These are phyloP conservation scores for Phytophthora tentaculata DNA, from an alignment of 352 stramenopile genomes.

Conservation along the genomic window DNA sequence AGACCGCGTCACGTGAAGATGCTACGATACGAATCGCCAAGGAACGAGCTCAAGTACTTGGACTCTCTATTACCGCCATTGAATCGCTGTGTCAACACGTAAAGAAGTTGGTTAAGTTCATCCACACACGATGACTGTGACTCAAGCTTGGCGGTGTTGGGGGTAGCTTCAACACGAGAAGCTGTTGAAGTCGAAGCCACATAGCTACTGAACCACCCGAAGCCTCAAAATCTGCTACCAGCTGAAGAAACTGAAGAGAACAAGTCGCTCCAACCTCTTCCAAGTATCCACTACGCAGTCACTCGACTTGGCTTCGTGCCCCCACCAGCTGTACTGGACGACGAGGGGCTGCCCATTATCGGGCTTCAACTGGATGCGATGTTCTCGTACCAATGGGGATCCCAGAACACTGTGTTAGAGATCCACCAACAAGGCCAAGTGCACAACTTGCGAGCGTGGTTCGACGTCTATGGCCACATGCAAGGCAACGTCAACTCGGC, in stretches of 20 bases:
- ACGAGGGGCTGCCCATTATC: conserved; percentile 40
- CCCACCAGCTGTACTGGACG: conserved; percentile 47
- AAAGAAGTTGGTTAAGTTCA: conserved; percentile 17
- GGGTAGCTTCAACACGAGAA: conserved; percentile 28
- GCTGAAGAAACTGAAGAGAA: conserved; percentile 23
- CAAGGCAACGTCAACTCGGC: conserved; percentile 70
- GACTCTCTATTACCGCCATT: conserved; percentile 7
- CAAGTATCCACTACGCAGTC: conserved; percentile 44
- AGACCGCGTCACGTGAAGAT: conserved; percentile 21
- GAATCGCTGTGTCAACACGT: conserved; percentile 18
- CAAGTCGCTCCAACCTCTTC: conserved; percentile 23
- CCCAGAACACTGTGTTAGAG: conserved; percentile 44
- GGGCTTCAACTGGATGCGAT: conserved; percentile 55
- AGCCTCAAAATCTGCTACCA: conserved; percentile 31
- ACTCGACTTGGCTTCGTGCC: conserved; percentile 37
- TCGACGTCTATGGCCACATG: conserved; percentile 71
- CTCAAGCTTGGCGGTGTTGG: too few relatives aligned
- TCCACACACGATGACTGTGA: too few relatives aligned
- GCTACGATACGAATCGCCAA: conserved; percentile 26
- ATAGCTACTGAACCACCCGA: background rate
- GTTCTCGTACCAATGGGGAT: conserved; percentile 68
- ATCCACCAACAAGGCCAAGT: conserved; percentile 53
- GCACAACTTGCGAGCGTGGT: conserved; percentile 51
- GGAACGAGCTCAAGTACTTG: conserved; percentile 30
- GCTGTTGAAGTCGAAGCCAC: conserved; percentile 23